phyloP scores from a whole-genome alignment of 139 green algal genomes.

The Trebouxia sp. region DNA sequence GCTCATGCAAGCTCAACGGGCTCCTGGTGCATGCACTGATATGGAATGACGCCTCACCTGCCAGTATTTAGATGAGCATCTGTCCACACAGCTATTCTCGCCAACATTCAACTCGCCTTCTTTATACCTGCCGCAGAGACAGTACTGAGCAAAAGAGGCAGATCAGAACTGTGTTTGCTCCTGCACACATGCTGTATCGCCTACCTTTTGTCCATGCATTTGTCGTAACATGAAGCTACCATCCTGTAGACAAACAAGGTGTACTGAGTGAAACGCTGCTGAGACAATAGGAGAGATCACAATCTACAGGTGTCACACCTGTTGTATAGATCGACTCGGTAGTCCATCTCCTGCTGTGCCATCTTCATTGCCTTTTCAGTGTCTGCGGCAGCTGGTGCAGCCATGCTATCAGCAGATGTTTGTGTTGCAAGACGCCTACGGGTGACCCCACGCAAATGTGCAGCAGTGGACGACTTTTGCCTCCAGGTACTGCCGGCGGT shows the following conservation, averaged over 20 bases:
- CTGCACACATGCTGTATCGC: background rate
- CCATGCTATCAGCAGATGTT: background rate
- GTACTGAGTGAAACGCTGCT: background rate
- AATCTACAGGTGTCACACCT: conserved; percentile 47
- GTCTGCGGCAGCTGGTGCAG: conserved; percentile 9
- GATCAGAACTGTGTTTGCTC: too few relatives aligned
- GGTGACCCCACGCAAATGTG: too few relatives aligned
- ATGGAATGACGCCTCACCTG: conserved; percentile 64
- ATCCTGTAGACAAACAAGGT: conserved; percentile 67
- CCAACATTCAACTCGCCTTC: conserved; percentile 92
- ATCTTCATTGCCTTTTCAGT: conserved; percentile 59
- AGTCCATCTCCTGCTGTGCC: conserved; percentile 92
- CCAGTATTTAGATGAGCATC: conserved; percentile 96
- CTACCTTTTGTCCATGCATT: conserved; percentile 86
- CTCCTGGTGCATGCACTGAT: too few relatives aligned
- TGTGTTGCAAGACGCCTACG: too few relatives aligned
- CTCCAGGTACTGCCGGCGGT: too few relatives aligned
- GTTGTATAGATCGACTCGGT: conserved; percentile 92
- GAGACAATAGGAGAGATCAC: background rate
- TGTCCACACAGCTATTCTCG: conserved; percentile 95
- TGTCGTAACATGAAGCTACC: conserved; percentile 80
- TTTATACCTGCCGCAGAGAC: conserved; percentile 80
- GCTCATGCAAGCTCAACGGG: too few relatives aligned
- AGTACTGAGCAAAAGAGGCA: background rate
- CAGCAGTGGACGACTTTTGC: too few relatives aligned